These are phyloP conservation scores for Eremothecium gossypii DNA, from an alignment of 1,139 yeast genomes.

Conservation along the genomic window DNA sequence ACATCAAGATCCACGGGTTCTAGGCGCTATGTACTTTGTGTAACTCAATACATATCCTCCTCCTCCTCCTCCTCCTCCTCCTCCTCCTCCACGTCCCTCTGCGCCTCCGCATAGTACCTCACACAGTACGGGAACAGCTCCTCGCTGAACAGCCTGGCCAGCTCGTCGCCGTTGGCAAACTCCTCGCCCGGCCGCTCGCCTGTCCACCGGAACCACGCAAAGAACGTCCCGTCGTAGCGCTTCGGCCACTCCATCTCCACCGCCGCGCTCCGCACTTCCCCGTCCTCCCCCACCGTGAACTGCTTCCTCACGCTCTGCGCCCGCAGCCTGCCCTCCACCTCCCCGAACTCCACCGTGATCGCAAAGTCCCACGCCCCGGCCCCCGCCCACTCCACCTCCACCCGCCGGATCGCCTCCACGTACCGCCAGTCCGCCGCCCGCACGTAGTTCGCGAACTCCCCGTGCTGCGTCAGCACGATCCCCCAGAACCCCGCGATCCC, in stretches of 20 bases:
- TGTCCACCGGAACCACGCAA: conserved; percentile 71
- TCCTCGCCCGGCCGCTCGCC: conserved; percentile 54
- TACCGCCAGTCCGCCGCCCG: conserved; percentile 60
- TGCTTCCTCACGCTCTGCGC: conserved; percentile 46
- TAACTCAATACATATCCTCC: background rate
- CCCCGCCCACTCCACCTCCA: conserved; percentile 36
- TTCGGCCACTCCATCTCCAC: conserved; percentile 53
- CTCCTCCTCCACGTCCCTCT: conserved; percentile 9
- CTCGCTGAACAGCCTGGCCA: conserved; percentile 53
- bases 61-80: background rate
- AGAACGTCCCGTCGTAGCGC: conserved; percentile 47
- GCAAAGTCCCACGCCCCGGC: conserved; percentile 38
- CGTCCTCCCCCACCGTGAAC: conserved; percentile 41
- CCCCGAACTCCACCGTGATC: conserved; percentile 45
- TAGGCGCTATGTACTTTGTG: conserved; percentile 29
- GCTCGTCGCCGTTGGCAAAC: conserved; percentile 61
- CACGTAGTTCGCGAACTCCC: conserved; percentile 64
- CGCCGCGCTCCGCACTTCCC: conserved; percentile 38
- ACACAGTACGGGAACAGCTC: conserved; percentile 66
- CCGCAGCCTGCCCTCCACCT: conserved; percentile 34
- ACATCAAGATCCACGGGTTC: conserved; percentile 97
- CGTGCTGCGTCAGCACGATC: conserved; percentile 64
- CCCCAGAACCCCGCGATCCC: conserved; percentile 67
- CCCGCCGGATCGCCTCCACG: conserved; percentile 49
- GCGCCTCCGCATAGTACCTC: conserved; percentile 62